These are phyloP conservation scores for Tetrahymena borealis DNA, from an alignment of 73 alveolate genomes.

Conservation along the genomic window DNA sequence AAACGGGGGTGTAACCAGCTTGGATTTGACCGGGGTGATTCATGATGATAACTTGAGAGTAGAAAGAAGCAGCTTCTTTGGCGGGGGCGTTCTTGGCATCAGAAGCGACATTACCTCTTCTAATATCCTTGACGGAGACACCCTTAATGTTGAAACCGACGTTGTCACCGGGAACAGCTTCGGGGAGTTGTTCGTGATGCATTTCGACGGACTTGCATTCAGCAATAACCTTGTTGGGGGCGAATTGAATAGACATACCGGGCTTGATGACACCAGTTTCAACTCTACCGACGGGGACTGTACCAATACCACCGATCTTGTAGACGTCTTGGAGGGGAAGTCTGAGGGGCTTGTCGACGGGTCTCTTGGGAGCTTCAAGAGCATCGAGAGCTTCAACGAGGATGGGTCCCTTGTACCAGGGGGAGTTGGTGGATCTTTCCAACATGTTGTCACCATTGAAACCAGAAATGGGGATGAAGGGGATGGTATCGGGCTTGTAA, in stretches of 20 bases:
- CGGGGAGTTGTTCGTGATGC: slow-evolving; percentile 88
- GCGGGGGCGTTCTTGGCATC: slow-evolving; percentile 71
- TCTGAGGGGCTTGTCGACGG: slow-evolving; percentile 88
- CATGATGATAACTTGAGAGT: slow-evolving; percentile 85
- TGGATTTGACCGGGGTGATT: slow-evolving; percentile 93
- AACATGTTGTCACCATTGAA: slow-evolving; percentile 88
- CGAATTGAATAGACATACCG: slow-evolving; percentile 81
- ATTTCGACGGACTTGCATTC: slow-evolving; percentile 87
- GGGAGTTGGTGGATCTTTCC: slow-evolving; percentile 75
- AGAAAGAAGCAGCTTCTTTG: slow-evolving; percentile 52
- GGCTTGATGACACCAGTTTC: slow-evolving; percentile 93
- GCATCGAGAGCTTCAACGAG: slow-evolving; percentile 91
- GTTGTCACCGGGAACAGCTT: slow-evolving; percentile 96
- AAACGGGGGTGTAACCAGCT: slow-evolving; percentile 92
- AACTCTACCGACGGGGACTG: slow-evolving; percentile 95
- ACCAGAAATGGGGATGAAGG: slow-evolving; percentile 93
- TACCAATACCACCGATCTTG: slow-evolving; percentile 91
- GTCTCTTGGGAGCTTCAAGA: slow-evolving; percentile 86
- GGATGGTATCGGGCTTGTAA: slow-evolving; percentile 78
- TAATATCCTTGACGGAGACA: slow-evolving; percentile 70
- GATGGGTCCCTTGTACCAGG: slow-evolving; percentile 97
- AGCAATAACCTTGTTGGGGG: slow-evolving; percentile 75
- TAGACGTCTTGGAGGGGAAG: slow-evolving; percentile 89
- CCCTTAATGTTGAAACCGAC: slow-evolving; percentile 85
- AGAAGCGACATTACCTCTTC: slow-evolving; percentile 67